Evolutionary conservation across 257 asterid genomes (phyloP).

Genomic region (Asclepias syriaca): DNA sequence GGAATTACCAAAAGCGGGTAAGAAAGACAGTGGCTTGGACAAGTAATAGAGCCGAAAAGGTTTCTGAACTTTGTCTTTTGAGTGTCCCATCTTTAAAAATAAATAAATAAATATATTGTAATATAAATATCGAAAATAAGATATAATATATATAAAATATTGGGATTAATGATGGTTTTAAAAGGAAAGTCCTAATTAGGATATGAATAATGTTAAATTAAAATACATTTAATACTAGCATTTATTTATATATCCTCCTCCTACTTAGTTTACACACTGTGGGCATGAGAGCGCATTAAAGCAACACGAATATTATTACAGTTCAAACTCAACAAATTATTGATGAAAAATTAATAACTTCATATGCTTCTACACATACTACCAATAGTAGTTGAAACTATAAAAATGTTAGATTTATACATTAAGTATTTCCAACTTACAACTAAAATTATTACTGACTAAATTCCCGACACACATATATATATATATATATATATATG

Average conservation of each 20-base stretch:
- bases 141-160: no score
- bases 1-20: constrained; percentile 27
- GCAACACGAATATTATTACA: neutral
- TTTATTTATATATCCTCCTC: neutral
- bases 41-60: constrained; percentile 25
- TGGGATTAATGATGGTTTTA: no score
- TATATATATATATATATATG: no score
- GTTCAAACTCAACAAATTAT: no score
- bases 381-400: neutral
- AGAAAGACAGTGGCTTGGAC: constrained; percentile 5
- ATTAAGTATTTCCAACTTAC: no score
- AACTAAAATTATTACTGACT: no score
- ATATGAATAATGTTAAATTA: no score
- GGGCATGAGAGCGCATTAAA: neutral
- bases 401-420: neutral
- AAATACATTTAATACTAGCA: neutral
- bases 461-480: no score
- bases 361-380: no score
- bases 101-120: neutral
- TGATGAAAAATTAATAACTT: neutral
- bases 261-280: neutral
- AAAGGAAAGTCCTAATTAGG: no score
- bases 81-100: constrained; percentile 10
- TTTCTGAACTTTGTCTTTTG: constrained; percentile 16
- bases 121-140: no score